Evolutionary conservation across 345 rosid genomes (phyloP).

Genomic region (Lagerstroemia speciosa): DNA sequence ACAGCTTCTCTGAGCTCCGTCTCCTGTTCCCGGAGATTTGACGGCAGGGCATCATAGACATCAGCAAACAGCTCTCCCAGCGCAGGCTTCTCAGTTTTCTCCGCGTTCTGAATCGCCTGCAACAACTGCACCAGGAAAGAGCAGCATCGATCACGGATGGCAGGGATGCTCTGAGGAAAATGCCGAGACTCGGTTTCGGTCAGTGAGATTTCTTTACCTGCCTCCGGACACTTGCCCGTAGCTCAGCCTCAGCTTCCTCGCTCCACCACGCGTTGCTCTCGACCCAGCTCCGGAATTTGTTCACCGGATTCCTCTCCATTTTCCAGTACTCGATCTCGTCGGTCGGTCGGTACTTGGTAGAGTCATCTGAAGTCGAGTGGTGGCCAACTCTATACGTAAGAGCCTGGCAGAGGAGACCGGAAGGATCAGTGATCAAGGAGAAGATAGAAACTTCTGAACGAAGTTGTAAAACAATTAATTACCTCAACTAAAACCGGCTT

Average conservation of each 20-base stretch:
- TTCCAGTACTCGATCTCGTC: conserved; percentile 71
- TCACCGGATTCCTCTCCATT: conserved; percentile 53
- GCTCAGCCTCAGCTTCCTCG: conserved; percentile 43
- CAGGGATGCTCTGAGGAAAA: not conserved
- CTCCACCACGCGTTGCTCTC: conserved; percentile 73
- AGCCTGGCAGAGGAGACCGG: conserved; percentile 20
- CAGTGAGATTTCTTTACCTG: conserved; percentile 23
- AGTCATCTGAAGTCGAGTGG: conserved; percentile 86
- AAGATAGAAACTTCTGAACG: not conserved
- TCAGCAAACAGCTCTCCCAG: conserved; percentile 47
- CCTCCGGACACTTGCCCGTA: conserved; percentile 38
- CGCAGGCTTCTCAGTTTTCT: conserved; percentile 48
- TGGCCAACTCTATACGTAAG: conserved; percentile 73
- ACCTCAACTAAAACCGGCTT: conserved; percentile 69
- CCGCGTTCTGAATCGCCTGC: conserved; percentile 62
- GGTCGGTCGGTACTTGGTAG: conserved; percentile 55
- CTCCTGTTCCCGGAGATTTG: conserved; percentile 57
- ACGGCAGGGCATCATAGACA: conserved; percentile 51
- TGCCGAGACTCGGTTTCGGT: not conserved
- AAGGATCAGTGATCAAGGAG: not conserved
- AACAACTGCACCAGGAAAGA: conserved; percentile 28
- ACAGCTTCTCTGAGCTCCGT: conserved; percentile 37
- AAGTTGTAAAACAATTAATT: not conserved
- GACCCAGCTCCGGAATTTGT: conserved; percentile 54
- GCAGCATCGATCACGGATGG: not conserved